Base-by-base conservation (phyloP, 2,329 filamentous ascomycete species). In the Helotiales sp. region DNA sequence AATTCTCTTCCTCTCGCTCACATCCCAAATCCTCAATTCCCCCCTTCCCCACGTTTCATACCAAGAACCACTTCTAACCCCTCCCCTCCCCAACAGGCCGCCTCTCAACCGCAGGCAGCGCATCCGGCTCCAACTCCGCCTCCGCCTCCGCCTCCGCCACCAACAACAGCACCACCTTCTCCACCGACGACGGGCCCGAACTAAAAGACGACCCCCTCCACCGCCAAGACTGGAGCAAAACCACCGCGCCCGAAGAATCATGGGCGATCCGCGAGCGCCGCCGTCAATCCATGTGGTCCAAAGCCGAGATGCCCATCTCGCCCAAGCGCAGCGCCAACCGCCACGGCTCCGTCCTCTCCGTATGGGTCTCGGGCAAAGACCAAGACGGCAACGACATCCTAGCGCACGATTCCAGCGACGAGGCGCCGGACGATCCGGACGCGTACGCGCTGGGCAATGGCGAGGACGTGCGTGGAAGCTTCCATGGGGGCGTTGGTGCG, bases 201-300 rank as follows among this genome's bases (percentile, higher is more conserved):
- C n/a, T 49, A 6, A 49, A 59, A 34, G 47, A 68, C 49, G 66
- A 72, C 34, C 60, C 45, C 15, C 40, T 13, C 0, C 69, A 70
- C 58, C 63, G 64, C 30, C 69, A 72, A 49, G 68, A 73, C 54
- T 73, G 72, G 72, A 66, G 40, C 20, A 55, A 37, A 15, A 71
- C 66, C 3, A 73, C 70, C 3, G 47, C 58, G 13, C 61, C 67
- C 2, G 67, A 71, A 24, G 72, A 71, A 17, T 63, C 60, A 45
- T 73, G 72, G 72, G 70, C 69, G 5, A 61, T 63, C 52, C 63
- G 62, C 8, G 70, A 73, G 49, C 66, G 69, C 5, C 67, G 71
- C 11, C 68, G 70, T 4, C 58, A 61, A 6, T 69, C 65, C 15
- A 63, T 69, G n/a, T 73, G 63, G 61, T 58, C 61, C 15, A 66